These are phyloP conservation scores for Metschnikowia chrysomelidarum DNA, from an alignment of 805 yeast species.

Conservation along the genomic window DNA sequence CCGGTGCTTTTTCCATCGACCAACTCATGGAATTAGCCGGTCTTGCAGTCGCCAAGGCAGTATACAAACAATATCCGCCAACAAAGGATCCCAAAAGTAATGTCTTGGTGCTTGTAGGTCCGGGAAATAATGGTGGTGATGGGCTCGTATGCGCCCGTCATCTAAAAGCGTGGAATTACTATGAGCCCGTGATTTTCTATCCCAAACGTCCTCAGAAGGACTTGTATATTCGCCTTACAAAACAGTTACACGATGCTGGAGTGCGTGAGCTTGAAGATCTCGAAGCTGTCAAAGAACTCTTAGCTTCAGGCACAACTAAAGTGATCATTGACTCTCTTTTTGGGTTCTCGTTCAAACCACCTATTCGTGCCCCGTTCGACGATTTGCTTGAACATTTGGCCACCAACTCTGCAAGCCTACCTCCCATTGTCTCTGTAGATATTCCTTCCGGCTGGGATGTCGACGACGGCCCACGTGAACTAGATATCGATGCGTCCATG, in stretches of 20 bases:
- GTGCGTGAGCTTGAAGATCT: slow-evolving; percentile 52
- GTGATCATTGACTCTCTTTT: slow-evolving; percentile 74
- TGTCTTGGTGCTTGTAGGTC: slow-evolving; percentile 81
- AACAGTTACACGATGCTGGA: slow-evolving; percentile 66
- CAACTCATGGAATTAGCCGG: slow-evolving; percentile 98
- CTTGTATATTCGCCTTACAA: slow-evolving; percentile 57
- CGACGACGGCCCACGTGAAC: slow-evolving; percentile 58
- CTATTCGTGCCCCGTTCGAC: slow-evolving; percentile 76
- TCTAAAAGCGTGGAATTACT: slow-evolving; percentile 69
- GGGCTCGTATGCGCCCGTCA: slow-evolving; percentile 96
- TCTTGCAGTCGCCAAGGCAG: slow-evolving; percentile 85
- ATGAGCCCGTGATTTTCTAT: slow-evolving; percentile 71
- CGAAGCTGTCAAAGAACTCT: slow-evolving; percentile 25
- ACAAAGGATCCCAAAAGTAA: slow-evolving; percentile 8
- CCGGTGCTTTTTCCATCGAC: slow-evolving; percentile 77
- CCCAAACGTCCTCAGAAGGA: slow-evolving; percentile 62
- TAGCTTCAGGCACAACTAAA: slow-evolving; percentile 25
- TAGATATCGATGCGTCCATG: slow-evolving; percentile 56
- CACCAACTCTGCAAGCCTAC: slow-evolving; percentile 35
- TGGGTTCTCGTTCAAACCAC: slow-evolving; percentile 92
- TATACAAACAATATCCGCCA: slow-evolving; percentile 67
- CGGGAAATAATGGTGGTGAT: slow-evolving; percentile 97
- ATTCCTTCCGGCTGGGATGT: slow-evolving; percentile 98
- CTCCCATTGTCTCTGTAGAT: slow-evolving; percentile 79
- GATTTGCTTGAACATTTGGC: slow-evolving; percentile 30